These are phyloP conservation scores for Aspergillus cristatus DNA, from an alignment of 495 filamentous ascomycete genomes.

Conservation along the genomic window DNA sequence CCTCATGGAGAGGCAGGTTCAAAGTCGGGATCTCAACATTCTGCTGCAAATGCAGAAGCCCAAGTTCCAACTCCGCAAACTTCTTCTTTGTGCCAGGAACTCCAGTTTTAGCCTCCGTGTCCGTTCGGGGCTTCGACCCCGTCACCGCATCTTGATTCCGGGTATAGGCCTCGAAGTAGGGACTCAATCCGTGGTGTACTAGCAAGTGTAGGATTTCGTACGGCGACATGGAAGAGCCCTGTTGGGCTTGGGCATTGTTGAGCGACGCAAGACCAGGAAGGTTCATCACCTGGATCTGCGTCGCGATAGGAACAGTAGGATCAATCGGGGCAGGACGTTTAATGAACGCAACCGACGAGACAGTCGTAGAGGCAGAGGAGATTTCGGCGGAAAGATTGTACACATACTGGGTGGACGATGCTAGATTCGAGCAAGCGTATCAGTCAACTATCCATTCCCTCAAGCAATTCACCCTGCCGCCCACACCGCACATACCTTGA, in stretches of 20 bases:
- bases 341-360: constrained; percentile 76
- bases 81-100: constrained; percentile 96
- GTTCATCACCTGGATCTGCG: constrained; percentile 86
- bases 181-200: constrained; percentile 77
- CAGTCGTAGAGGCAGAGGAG: constrained; percentile 65
- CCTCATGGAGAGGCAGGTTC: constrained; percentile 71
- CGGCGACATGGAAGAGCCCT: constrained; percentile 65
- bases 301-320: constrained; percentile 61
- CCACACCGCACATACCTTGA: constrained; percentile 20
- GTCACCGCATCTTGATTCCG: constrained; percentile 65
- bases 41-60: constrained; percentile 82
- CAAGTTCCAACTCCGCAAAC: constrained; percentile 85
- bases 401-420: constrained; percentile 41
- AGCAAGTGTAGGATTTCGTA: constrained; percentile 84
- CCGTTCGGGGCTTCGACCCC: constrained; percentile 57
- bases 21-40: constrained; percentile 96
- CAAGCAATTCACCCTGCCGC: neutral
- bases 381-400: constrained; percentile 78
- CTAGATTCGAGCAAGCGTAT: constrained; percentile 2
- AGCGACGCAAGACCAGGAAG: constrained; percentile 68
- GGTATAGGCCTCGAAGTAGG: constrained; percentile 92
- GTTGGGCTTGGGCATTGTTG: constrained; percentile 52
- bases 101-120: constrained; percentile 83
- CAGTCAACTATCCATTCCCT: constrained; percentile 2
- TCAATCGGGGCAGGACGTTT: constrained; percentile 86